Base-by-base conservation (phyloP, 495 filamentous ascomycete genomes). In the Xylaria bambusicola region DNA sequence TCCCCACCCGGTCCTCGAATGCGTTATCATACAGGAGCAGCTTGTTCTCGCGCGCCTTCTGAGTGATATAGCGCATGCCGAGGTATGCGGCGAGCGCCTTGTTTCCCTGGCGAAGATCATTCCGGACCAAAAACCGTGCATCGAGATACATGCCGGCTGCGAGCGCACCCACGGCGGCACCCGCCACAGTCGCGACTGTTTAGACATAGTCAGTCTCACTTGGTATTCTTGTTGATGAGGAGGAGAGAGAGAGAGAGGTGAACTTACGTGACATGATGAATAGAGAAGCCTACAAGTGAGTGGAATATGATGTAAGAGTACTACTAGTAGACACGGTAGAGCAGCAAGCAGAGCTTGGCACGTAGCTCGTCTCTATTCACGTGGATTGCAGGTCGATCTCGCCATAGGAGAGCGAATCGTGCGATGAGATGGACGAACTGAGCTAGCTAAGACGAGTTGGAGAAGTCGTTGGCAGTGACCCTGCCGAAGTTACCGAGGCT, bases 1-100 rank as follows among this genome's bases (percentile, higher is more conserved):
- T 63, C 9, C 51, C 41, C 9, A 70, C 71, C 20, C 67, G 70
- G 6, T 72, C 68, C 58, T 75, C 66, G 13, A 77, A 50, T 8
- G 66, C 21, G 45, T 75, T 53, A 54, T n/a, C n/a, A n/a, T 73
- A 77, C 13, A 62, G 41, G 1, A 67, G 61, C 6, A 68, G 4
- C 40, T 65, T 63, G 49, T 70, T 68, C 7, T 52, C 44, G n/a
- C 48, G 33, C 15, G 57, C 18, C 15, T 52, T 33, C 24, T 52
- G 21, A 20, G 52, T 46, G 4, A 76, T 44, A 21, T 18, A 61
- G 3, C 54, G 49, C 31, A 65, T 2, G 20, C 38, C 41, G 15
- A 40, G 12, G 8, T 36, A 4, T 27, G 17, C 24, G 27, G 48
- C 57, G 5, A 44, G 35, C 13, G 55, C 62, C 35, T 26, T 60